Evolutionary conservation across 2,329 filamentous ascomycete genomes (phyloP), one percentile per base, ranked within the genome.

Genomic region (Aspergillus fischeri): DNA sequence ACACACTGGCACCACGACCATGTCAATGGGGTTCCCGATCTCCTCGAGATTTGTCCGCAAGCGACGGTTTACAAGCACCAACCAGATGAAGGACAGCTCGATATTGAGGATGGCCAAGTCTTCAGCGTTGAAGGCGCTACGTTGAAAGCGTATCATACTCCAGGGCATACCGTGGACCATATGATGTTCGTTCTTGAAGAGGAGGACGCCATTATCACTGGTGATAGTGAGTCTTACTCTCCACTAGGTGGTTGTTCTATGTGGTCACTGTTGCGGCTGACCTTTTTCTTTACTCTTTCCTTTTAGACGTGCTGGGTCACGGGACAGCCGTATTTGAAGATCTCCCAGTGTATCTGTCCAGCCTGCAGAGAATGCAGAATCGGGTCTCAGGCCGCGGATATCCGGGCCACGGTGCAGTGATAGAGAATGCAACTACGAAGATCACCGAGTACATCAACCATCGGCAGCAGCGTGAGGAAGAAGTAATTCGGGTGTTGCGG

Each of bases 1-100:
- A 95, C 92, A 0, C 94, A 99, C 73, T 96, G 92, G 91, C 94
- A 99, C 70, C 83, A 78, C 45, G 94, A 99, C 69, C 94, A 99
- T 70, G 82, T 87, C 6, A 84, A 86, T 25, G 94, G 94, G 7
- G 83, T 97, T 25, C 71, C 77, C 2, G 86, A 95, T 65, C 78
- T 97, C 1, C 77, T 86, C 20, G 73, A 76, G 14, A 70, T 88
- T 25, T 89, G 81, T n/a, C 88, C 90, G 0, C 70, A 80, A 20
- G 85, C 83, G 6, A 78, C 77, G 24, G 74, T 94, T 42, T 85
- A 86, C 75, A 93, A 94, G 72, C 78, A 86, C 63, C 74, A 84
- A 38, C 86, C 88, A 0, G 75, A 72, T 1, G 63, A 63, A 25
- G 69, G 61, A 0, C 84, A 87, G 69, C 67, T 69, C 3, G 73